Base-by-base conservation (phyloP, 805 yeast species). In the Wickerhamomyces strasburgensis region DNA sequence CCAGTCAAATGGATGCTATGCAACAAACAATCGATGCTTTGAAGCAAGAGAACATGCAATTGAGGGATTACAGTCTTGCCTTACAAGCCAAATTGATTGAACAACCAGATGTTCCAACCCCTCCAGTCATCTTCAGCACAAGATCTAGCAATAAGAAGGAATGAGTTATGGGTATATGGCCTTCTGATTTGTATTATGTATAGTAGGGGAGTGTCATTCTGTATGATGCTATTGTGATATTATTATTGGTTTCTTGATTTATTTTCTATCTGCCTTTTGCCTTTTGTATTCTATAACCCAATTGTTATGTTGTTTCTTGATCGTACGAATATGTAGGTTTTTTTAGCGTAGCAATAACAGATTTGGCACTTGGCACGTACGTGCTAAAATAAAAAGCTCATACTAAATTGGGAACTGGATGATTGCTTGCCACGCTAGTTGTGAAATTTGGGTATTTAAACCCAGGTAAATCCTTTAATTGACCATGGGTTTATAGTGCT, bases 31-130 rank as follows among this genome's bases (percentile, higher is more conserved):
- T 85, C 47, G 83, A 78, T 42, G 73, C 68, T n/a, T 67, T 87
- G 41, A 72, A 79, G 43, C 69, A 70, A 28, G 95, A 87, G 53
- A 84, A 83, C 62, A 61, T 70, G 51, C 80, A 78, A 53, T 70
- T 86, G 42, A 72, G 88, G 46, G 86, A 81, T 52, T 83, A 84
- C 56, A 78, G 83, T 24, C 56, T 81, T 46, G 80, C 79, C 3
- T 65, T 85, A 34, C 90, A 84, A 59, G 72, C 80, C 25, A 72
- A 81, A 48, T 63, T 83, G 44, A 70, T 83, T 46, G 80, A 77
- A 29, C 57, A 54, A 35, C 46, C 53, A 6, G 71, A 68, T 39
- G 65, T 66, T 26, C 74, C 74, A 18, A 56, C 69, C 19, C 72
- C 73, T 11, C 49, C 55, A 11, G 49, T 37, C 28, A 42, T 25